Evolutionary conservation across 192 early-diverging fungal genomes (phyloP).

Genomic region (Gryganskiella cystojenkinii): DNA sequence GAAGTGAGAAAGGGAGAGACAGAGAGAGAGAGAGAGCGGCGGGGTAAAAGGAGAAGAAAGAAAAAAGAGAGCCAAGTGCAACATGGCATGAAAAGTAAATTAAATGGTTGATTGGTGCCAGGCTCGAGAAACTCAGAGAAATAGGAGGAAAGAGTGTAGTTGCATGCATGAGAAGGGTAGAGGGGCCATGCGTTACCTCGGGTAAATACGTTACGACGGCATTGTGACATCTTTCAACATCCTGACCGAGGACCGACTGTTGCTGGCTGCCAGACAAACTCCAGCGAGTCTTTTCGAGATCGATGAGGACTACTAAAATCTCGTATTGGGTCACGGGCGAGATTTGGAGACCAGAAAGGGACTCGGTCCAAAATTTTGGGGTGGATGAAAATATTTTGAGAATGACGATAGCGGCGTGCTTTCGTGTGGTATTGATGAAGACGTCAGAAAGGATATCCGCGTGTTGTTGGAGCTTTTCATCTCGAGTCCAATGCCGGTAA

Average conservation of each 20-base stretch:
- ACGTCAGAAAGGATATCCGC: background rate
- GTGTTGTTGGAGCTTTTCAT: background rate
- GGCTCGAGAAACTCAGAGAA: too few relatives aligned
- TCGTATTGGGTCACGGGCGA: background rate
- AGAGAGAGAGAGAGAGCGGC: too few relatives aligned
- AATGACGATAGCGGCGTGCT: constrained; percentile 4
- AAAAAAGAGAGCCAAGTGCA: too few relatives aligned
- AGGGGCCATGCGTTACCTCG: too few relatives aligned
- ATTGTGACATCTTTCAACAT: constrained; percentile 10
- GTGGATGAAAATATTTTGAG: background rate
- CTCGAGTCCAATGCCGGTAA: constrained; percentile 29
- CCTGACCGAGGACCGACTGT: background rate
- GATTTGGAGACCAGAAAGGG: background rate
- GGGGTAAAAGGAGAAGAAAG: background rate
- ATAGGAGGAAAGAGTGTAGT: too few relatives aligned
- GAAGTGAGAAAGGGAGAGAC: background rate
- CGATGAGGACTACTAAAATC: constrained; percentile 21
- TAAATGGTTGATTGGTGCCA: too few relatives aligned
- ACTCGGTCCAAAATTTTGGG: constrained; percentile 12
- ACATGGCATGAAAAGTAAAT: too few relatives aligned
- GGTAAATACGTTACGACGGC: background rate
- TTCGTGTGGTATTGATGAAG: too few relatives aligned
- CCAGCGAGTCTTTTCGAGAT: constrained; percentile 25
- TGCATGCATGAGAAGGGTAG: too few relatives aligned
- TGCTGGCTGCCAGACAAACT: background rate